phyloP scores from a whole-genome alignment of 192 early-diverging fungal species.

The Phycomyces nitens region DNA sequence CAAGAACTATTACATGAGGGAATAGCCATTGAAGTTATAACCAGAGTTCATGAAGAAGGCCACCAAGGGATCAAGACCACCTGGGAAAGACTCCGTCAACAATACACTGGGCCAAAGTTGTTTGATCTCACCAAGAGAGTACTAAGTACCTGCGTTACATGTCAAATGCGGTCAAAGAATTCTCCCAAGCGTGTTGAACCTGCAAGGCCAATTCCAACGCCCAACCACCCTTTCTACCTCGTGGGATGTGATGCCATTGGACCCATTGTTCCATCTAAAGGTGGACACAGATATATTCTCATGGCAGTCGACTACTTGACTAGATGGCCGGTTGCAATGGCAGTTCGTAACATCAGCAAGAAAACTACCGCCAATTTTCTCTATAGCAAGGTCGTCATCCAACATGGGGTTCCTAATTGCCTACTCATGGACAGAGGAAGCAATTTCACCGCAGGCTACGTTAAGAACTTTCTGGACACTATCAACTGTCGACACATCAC shows the following conservation, averaged over 20 bases:
- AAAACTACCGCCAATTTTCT: constrained; percentile 1
- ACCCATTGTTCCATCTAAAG: not conserved
- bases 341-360: constrained; percentile 1
- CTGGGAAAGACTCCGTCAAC: not conserved
- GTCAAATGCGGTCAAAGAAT: constrained; percentile 4
- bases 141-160: constrained; percentile 3
- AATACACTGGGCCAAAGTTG: not conserved
- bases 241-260: constrained; percentile 14
- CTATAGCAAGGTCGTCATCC: not conserved
- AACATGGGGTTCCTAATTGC: constrained; percentile 15
- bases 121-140: not conserved
- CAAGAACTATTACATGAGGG: constrained; percentile 18
- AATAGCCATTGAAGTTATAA: not conserved
- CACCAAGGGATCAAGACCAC: constrained; percentile 10
- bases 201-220: constrained; percentile 4
- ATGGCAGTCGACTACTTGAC: too few species aligned
- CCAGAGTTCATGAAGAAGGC: constrained; percentile 14
- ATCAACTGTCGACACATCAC: constrained; percentile 1
- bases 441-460: constrained; percentile 8
- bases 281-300: constrained; percentile 21
- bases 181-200: not conserved
- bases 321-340: constrained; percentile 19
- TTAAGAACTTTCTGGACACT: not conserved
- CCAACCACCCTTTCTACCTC: not conserved
- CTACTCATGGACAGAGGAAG: constrained; percentile 15